Conservation (phyloP, 2,329 filamentous ascomycete genomes). For the Leptographium flavum region DNA sequence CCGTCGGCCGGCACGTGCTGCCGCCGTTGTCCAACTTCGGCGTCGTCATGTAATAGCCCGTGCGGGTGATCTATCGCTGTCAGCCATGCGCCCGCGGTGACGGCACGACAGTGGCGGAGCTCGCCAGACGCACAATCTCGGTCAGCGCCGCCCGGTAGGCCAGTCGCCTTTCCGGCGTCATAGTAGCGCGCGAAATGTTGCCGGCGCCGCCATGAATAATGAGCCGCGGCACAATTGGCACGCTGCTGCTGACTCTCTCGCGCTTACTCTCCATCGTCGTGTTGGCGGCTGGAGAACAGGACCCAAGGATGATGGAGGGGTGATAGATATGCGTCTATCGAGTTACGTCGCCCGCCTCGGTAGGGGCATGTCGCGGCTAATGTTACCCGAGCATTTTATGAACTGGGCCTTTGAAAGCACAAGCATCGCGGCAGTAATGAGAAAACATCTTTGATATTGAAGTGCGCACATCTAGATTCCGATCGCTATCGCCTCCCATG, state of each 20-base stretch:
- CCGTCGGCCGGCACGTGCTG: constrained; percentile 27
- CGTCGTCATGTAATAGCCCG: constrained; percentile 32
- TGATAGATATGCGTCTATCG: too few species aligned
- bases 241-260: not conserved
- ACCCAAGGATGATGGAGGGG: too few species aligned
- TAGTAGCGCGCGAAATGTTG: constrained; percentile 46
- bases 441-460: too few species aligned
- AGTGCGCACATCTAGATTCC: too few species aligned
- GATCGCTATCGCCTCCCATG: too few species aligned
- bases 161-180: constrained; percentile 42
- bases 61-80: constrained; percentile 31
- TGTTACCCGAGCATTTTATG: too few species aligned
- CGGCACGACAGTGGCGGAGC: not conserved
- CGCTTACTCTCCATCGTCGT: constrained; percentile 1
- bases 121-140: constrained; percentile 31
- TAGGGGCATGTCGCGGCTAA: too few species aligned
- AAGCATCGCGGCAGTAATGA: too few species aligned
- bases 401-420: too few species aligned
- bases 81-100: not conserved
- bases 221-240: constrained; percentile 31
- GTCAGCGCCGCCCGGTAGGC: constrained; percentile 47
- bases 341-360: too few species aligned
- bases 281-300: too few species aligned
- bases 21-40: constrained; percentile 4
- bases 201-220: constrained; percentile 65